Base-by-base conservation (phyloP, 2,329 filamentous ascomycete species). In the Blumeriella jaapii region DNA sequence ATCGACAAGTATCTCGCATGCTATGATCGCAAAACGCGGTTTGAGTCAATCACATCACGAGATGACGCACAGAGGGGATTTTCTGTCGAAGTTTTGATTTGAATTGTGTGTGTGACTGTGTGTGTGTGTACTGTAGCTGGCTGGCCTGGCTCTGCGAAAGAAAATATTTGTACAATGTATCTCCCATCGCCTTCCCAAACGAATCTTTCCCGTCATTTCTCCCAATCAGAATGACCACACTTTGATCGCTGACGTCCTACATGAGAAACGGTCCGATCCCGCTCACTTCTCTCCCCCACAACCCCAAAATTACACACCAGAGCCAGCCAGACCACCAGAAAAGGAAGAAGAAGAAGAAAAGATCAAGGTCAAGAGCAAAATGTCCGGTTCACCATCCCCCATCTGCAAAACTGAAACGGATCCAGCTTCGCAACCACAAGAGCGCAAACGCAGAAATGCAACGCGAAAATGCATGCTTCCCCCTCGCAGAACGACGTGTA, bases 81-180 rank as follows among this genome's bases (percentile, higher is more conserved):
- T 15, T 15, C 44, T 43, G 38, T 27, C 38, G n/a, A 37, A 47
- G 28, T 40, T 41, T 44, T n/a, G n/a, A n/a, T n/a, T n/a, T n/a
- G n/a, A n/a, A n/a, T n/a, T n/a, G n/a, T n/a, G n/a, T n/a, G n/a
- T n/a, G n/a, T n/a, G n/a, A n/a, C n/a, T n/a, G n/a, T n/a, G n/a
- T n/a, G n/a, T n/a, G 20, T 41, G 47, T 47, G 34, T 48, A 44
- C 41, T 44, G 32, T 29, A 40, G 52, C 48, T 50, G 52, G 51
- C 52, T 53, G 50, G 48, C 46, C 25, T 45, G 45, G 44, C 47
- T 31, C 41, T 44, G 31, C 35, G 46, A 52, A 51, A 28, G 50
- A 50, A 51, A 40, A 47, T 55, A 55, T 51, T 55, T 54, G 47
- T 55, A 54, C 51, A 55, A 47, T 47, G 40, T 28, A 23, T 34